A percentile compares a stretch with the other conserved stretches of the same genome.
phyloP scores from a whole-genome alignment of 192 early-diverging fungal genomes.

The Umbelopsis sp. region DNA sequence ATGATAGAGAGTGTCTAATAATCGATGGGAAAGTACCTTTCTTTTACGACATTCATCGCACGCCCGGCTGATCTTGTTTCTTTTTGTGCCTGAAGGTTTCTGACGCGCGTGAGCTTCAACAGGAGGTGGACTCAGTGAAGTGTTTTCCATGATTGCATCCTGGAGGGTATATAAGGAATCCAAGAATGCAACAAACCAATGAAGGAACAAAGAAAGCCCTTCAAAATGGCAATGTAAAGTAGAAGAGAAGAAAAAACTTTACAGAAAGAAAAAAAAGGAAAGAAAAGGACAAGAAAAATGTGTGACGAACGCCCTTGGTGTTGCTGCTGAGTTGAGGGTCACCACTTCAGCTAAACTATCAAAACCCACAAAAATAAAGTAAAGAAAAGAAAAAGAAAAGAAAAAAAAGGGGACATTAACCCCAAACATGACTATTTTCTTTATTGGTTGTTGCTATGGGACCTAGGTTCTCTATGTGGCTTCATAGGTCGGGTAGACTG shows the following conservation, averaged over 20 bases:
- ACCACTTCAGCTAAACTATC: background rate
- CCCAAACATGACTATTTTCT: background rate
- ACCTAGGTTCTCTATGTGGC: background rate
- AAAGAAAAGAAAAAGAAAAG: background rate
- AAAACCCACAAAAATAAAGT: background rate
- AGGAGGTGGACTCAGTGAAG: slow-evolving; percentile 21
- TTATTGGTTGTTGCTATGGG: slow-evolving; percentile 1
- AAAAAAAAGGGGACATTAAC: no score
- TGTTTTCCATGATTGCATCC: slow-evolving; percentile 17
- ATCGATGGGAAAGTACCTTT: slow-evolving; percentile 23
- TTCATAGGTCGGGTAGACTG: background rate
- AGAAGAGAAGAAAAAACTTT: background rate
- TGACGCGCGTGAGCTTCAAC: slow-evolving; percentile 28
- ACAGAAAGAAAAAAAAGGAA: background rate
- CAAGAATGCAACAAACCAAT: background rate
- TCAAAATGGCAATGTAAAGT: background rate
- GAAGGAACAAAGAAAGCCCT: background rate
- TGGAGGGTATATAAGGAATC: slow-evolving; percentile 2
- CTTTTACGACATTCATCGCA: slow-evolving; percentile 41
- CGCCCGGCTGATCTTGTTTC: slow-evolving; percentile 34
- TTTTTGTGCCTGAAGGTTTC: slow-evolving; percentile 25
- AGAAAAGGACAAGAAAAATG: background rate
- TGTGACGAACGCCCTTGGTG: slow-evolving; percentile 10
- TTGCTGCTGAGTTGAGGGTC: slow-evolving; percentile 9
- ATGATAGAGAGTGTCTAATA: background rate